Percentiles rank a stretch among this genome's conserved stretches.
phyloP scores from a whole-genome alignment of 2,329 filamentous ascomycete species.

The Venturia pyrina region DNA sequence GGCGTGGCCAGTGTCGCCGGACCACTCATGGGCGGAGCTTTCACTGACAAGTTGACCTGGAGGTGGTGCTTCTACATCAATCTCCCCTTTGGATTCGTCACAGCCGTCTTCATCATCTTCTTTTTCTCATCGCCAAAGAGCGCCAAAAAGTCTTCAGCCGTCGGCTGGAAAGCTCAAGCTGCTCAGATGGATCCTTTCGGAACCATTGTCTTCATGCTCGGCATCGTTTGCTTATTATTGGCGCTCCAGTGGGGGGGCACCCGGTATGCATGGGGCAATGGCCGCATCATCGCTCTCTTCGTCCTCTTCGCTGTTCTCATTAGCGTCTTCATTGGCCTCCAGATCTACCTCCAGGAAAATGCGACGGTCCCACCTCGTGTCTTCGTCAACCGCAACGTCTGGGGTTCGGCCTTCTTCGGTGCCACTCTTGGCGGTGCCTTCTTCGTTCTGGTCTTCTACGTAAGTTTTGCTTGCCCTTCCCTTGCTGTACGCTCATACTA shows the following conservation, averaged over 20 bases:
- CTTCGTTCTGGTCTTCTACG: constrained; percentile 35
- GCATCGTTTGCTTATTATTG: constrained; percentile 38
- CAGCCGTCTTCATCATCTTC: constrained; percentile 30
- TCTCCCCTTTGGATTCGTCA: constrained; percentile 39
- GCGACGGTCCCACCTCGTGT: constrained; percentile 38
- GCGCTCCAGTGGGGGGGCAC: constrained; percentile 42
- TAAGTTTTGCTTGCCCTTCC: not conserved
- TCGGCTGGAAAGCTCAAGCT: constrained; percentile 28
- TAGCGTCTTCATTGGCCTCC: constrained; percentile 31
- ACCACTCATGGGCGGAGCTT: constrained; percentile 37
- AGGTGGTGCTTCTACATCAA: constrained; percentile 41
- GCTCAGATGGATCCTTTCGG: constrained; percentile 39
- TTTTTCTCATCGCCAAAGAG: constrained; percentile 27
- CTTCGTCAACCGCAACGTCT: constrained; percentile 35
- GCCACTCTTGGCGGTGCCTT: constrained; percentile 33
- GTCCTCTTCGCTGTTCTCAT: constrained; percentile 35
- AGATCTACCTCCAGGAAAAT: constrained; percentile 33
- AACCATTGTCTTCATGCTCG: constrained; percentile 33
- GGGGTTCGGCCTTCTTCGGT: constrained; percentile 31
- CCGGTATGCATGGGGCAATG: constrained; percentile 36
- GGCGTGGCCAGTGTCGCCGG: constrained; percentile 39
- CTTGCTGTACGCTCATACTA: not conserved
- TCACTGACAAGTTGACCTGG: constrained; percentile 37
- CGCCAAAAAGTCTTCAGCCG: constrained; percentile 23
- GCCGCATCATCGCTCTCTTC: constrained; percentile 36